These are phyloP conservation scores for Cryptosporidium sp. DNA, from an alignment of 169 alveolate species.

Conservation along the genomic window DNA sequence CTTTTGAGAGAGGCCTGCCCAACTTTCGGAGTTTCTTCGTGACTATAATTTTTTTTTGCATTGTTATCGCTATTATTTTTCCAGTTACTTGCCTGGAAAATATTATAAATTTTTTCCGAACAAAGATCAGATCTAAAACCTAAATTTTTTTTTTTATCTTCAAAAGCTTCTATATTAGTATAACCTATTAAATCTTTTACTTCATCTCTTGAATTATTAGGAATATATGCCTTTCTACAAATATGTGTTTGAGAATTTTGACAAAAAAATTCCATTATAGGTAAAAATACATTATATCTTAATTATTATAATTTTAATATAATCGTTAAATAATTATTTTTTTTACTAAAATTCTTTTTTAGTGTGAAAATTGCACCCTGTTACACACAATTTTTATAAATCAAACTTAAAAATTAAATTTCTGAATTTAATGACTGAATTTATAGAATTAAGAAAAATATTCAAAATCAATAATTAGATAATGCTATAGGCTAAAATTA, in stretches of 20 bases:
- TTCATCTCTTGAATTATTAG: conserved; percentile 14
- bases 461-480: neutral
- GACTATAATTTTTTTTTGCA: conserved; percentile 39
- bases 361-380: conserved; percentile 16
- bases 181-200: conserved; percentile 25
- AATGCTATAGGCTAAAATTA: neutral
- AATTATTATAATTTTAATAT: neutral
- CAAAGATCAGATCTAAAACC: conserved; percentile 27
- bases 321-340: neutral
- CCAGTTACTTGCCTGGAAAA: conserved; percentile 5
- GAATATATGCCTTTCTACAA: conserved; percentile 55
- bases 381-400: neutral
- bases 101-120: conserved; percentile 17
- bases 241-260: conserved; percentile 11
- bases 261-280: conserved; percentile 43
- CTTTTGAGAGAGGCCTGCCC: conserved; percentile 29
- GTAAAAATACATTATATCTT: neutral
- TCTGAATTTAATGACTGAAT: neutral
- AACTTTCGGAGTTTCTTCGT: conserved; percentile 10
- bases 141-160: neutral
- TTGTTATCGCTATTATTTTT: neutral
- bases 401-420: neutral
- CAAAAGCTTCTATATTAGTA: neutral
- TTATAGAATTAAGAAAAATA: neutral
- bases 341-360: neutral